Conservation (phyloP, 2,329 filamentous ascomycete genomes). For the Lachnellula subtilissima region DNA sequence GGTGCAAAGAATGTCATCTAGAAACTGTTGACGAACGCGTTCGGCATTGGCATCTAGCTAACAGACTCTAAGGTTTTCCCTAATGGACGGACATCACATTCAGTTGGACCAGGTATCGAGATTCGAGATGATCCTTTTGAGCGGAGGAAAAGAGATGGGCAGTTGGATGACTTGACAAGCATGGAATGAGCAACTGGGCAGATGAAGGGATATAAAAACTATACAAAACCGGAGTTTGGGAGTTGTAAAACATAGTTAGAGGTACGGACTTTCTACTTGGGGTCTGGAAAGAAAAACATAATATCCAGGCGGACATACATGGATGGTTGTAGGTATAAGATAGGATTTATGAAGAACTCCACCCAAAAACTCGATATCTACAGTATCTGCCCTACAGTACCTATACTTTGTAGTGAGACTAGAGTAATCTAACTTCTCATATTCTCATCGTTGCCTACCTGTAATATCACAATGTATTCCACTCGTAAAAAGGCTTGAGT, state of each 20-base stretch:
- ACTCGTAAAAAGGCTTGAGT: no score
- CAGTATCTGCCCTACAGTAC: no score
- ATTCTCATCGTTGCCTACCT: no score
- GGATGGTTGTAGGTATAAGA: no score
- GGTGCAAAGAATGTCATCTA: neutral
- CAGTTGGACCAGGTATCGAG: conserved; percentile 78
- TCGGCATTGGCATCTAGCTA: neutral
- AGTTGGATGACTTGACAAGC: conserved; percentile 61
- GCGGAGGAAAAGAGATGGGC: conserved; percentile 39
- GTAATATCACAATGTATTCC: no score
- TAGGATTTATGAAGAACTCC: no score
- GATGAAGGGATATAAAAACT: neutral
- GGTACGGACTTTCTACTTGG: neutral
- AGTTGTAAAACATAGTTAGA: conserved; percentile 11
- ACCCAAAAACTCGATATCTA: no score
- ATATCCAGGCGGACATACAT: neutral
- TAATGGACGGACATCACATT: conserved; percentile 37
- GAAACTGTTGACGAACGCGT: neutral
- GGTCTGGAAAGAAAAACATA: neutral
- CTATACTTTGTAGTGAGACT: no score
- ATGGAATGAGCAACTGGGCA: conserved; percentile 25
- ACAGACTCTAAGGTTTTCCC: conserved; percentile 29
- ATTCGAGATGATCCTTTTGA: conserved; percentile 60
- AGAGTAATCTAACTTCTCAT: no score
- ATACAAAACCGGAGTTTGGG: conserved; percentile 20